A percentile compares a stretch with the other conserved stretches of the same genome.
phyloP scores from a whole-genome alignment of 164 flowering plant species.

The Cinnamomum chago region DNA sequence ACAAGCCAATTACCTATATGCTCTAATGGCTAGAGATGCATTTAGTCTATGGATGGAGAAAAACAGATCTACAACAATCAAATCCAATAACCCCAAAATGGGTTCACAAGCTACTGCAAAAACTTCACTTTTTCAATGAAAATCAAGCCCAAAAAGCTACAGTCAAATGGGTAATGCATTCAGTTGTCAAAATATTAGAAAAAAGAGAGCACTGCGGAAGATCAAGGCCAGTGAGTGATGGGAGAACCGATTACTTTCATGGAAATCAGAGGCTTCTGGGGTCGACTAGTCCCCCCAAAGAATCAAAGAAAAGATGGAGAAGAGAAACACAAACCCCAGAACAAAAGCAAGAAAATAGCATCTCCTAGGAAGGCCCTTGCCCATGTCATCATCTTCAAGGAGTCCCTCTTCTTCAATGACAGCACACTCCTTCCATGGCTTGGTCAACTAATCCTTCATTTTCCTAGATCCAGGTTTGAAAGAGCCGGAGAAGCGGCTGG shows the following conservation, averaged over 20 bases:
- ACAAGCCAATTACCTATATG: too few species aligned
- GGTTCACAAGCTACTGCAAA: too few species aligned
- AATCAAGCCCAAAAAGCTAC: too few species aligned
- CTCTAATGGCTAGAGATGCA: too few species aligned
- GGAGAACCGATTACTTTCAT: conserved; percentile 40
- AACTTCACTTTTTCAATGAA: too few species aligned
- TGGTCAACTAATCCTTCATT: conserved; percentile 35
- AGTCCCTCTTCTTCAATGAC: conserved; percentile 83
- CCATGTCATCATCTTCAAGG: conserved; percentile 48
- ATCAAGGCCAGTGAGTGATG: too few species aligned
- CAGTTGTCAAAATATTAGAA: too few species aligned
- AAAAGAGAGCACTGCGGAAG: too few species aligned
- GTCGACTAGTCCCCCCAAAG: conserved; percentile 68
- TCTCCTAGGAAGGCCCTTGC: conserved; percentile 41
- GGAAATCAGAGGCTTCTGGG: conserved; percentile 63
- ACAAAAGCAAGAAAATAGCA: conserved; percentile 67
- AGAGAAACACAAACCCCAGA: conserved; percentile 55
- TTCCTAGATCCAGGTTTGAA: conserved; percentile 68
- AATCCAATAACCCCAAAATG: too few species aligned
- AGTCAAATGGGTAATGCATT: too few species aligned
- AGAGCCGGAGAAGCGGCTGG: conserved; percentile 75
- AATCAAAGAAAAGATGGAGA: conserved; percentile 63
- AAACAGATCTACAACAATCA: too few species aligned
- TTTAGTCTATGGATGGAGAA: too few species aligned
- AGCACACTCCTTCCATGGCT: conserved; percentile 51